Percentiles rank a stretch among this genome's conserved stretches.
phyloP scores from a whole-genome alignment of 306 rosid species.

The Lathyrus sativus region DNA sequence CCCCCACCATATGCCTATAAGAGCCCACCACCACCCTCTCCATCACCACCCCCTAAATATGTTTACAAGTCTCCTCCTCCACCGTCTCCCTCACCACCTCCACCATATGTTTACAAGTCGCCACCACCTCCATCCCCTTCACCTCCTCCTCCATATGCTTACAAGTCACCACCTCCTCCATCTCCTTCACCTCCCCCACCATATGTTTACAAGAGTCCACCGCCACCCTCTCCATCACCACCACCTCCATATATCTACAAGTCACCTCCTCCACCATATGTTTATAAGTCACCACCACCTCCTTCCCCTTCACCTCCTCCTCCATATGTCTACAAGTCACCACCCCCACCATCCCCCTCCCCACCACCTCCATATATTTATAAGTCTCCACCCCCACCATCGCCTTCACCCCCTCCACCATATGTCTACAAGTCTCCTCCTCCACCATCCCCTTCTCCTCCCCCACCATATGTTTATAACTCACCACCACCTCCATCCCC shows the following conservation, averaged over 20 bases:
- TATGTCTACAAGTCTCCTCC: slow-evolving; percentile 22
- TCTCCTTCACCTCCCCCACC: background rate
- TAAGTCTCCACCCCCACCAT: slow-evolving; percentile 9
- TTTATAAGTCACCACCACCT: background rate
- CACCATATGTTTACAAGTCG: background rate
- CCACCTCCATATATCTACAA: background rate
- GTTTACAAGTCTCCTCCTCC: background rate
- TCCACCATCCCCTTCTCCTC: slow-evolving; percentile 17
- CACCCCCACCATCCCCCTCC: slow-evolving; percentile 1
- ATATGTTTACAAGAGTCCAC: background rate
- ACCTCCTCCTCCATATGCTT: background rate
- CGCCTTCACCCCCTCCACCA: background rate
- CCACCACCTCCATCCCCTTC: background rate
- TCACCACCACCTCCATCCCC: slow-evolving; percentile 2
- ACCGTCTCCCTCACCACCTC: background rate
- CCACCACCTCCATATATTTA: background rate
- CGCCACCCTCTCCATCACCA: background rate
- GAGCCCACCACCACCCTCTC: background rate
- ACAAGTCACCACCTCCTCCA: background rate
- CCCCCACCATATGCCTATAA: background rate
- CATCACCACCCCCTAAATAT: background rate
- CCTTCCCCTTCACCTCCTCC: background rate
- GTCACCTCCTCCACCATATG: background rate
- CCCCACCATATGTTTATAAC: slow-evolving; percentile 19
- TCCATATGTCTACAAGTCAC: background rate